A percentile compares a stretch with the other conserved stretches of the same genome.
Evolutionary conservation across 1,284 basidiomycete genomes (phyloP).

Genomic region (Athelia sp.): DNA sequence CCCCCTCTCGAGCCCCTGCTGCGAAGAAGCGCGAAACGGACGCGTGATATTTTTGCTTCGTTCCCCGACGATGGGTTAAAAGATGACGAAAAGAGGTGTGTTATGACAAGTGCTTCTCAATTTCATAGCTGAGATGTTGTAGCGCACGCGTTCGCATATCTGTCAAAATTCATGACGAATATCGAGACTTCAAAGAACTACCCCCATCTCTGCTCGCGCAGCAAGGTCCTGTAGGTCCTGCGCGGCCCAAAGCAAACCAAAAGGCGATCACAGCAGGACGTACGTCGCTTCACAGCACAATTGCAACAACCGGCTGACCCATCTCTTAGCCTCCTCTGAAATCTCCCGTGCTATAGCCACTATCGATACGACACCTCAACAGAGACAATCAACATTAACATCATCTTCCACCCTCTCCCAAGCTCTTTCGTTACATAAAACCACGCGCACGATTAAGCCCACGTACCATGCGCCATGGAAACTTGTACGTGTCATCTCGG

Average conservation of each 20-base stretch:
- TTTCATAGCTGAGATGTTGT: constrained; percentile 28
- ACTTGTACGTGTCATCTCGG: constrained; percentile 93
- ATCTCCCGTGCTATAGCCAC: constrained; percentile 61
- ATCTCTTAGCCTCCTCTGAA: constrained; percentile 34
- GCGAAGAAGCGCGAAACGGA: constrained; percentile 58
- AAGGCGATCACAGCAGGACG: constrained; percentile 74
- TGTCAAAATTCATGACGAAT: constrained; percentile 83
- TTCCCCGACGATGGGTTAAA: constrained; percentile 53
- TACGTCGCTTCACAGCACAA: constrained; percentile 27
- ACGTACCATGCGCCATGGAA: constrained; percentile 97
- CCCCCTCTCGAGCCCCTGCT: constrained; percentile 66
- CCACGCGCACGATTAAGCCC: constrained; percentile 88
- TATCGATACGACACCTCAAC: constrained; percentile 63
- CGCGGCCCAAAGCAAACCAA: constrained; percentile 55
- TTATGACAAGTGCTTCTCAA: neutral
- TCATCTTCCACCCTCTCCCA: constrained; percentile 70
- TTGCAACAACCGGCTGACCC: neutral
- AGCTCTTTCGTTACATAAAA: constrained; percentile 86
- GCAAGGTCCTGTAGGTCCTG: constrained; percentile 77
- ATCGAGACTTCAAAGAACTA: constrained; percentile 80
- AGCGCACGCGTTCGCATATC: constrained; percentile 65
- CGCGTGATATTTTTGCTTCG: constrained; percentile 63
- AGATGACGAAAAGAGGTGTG: constrained; percentile 69
- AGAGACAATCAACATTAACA: constrained; percentile 61
- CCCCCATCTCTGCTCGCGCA: constrained; percentile 80